Conservation (phyloP, 192 early-diverging fungal species). For the Entomortierella lignicola region DNA sequence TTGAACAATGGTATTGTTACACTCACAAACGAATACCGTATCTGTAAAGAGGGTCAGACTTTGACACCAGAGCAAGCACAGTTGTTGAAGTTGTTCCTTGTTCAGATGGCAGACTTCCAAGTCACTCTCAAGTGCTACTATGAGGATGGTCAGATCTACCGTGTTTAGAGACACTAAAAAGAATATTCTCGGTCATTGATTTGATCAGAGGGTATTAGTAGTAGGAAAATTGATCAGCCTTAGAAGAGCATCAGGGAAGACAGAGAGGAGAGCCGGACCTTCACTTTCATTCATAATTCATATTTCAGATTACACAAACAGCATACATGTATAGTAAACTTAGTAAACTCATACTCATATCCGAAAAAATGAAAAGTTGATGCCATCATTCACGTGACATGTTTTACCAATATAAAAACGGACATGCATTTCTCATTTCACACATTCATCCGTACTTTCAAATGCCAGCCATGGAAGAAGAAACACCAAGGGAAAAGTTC, state of each 20-base stretch:
- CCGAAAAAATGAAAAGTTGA: no score
- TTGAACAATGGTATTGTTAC: conserved; percentile 85
- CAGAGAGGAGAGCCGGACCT: no score
- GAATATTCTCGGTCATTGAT: not conserved
- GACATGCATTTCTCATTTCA: no score
- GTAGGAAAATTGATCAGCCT: no score
- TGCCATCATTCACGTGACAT: no score
- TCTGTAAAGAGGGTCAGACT: conserved; percentile 86
- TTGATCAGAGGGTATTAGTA: not conserved
- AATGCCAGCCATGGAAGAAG: conserved; percentile 7
- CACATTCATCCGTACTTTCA: not conserved
- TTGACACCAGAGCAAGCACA: conserved; percentile 92
- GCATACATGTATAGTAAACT: no score
- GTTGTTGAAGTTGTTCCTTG: conserved; percentile 90
- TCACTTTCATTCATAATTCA: no score
- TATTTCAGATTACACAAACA: no score
- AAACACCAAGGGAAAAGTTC: conserved; percentile 17
- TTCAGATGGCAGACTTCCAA: conserved; percentile 90
- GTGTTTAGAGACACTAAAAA: conserved; percentile 33
- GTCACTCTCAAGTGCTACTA: conserved; percentile 81
- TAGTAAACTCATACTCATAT: no score
- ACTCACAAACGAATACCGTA: conserved; percentile 79
- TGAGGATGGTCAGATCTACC: conserved; percentile 66
- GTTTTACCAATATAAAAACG: no score
- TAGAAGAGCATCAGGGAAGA: no score